Base-by-base conservation (phyloP, 1,284 basidiomycete species). In the Ceratobasidium sp. region DNA sequence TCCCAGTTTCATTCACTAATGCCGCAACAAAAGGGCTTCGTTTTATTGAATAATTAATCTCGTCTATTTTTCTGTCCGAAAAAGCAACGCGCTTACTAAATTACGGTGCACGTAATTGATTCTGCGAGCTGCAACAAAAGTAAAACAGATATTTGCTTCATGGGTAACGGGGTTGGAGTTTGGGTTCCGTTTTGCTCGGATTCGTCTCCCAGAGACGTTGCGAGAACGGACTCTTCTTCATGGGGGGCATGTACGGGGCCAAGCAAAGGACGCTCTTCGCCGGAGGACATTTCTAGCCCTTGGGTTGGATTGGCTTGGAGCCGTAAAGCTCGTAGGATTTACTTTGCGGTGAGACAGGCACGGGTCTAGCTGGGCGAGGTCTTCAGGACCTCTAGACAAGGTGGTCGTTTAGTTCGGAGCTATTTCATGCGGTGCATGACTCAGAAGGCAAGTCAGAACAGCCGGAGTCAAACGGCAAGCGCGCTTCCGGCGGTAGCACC, bases 1-100 rank as follows among this genome's bases (percentile, higher is more conserved):
- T 40, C 35, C 70, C 72, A 4, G 72, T 55, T 20, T 69, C 68
- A 17, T 34, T 47, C 20, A 73, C 64, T 3, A 72, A 55, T 71
- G 70, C 31, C 5, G 27, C 38, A n/a, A 53, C 38, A 57, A 57
- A 60, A 13, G 47, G 68, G 17, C 47, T 56, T 20, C 13, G 27
- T 20, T 2, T n/a, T 42, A 6, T 34, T 17, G 22, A n/a, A n/a
- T n/a, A n/a, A n/a, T n/a, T n/a, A n/a, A n/a, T n/a, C 12, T 34
- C n/a, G 38, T 43, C 55, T 31, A 42, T 42, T 65, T 12, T 62
- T 53, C 20, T 65, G 54, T 22, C 40, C 53, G n/a, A 65, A 55
- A 29, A 1, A 35, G 10, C 27, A 8, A 49, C 22, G 12, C 29
- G 22, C 68, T 43, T 40, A 58, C 55, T 43, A 69, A 13, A 52